Evolutionary conservation across 495 filamentous ascomycete species (phyloP).

Genomic region (Parathielavia appendiculata): DNA sequence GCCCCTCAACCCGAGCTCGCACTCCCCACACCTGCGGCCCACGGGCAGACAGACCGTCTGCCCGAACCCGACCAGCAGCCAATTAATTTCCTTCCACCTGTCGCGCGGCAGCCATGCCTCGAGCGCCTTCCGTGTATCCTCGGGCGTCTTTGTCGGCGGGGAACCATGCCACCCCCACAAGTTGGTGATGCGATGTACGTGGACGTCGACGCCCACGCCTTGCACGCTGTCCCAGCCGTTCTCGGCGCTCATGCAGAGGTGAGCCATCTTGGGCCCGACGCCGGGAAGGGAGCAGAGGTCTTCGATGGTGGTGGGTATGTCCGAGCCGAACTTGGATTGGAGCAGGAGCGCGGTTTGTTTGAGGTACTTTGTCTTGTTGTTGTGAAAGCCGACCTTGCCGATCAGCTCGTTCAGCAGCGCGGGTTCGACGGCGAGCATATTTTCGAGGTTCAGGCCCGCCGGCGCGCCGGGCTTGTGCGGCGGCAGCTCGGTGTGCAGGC

Average conservation of each 20-base stretch:
- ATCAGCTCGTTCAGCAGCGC: conserved; percentile 73
- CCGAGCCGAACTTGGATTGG: conserved; percentile 59
- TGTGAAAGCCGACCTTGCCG: conserved; percentile 84
- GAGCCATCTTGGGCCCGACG: conserved; percentile 97
- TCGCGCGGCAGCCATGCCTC: conserved; percentile 82
- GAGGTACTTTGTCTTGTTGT: conserved; percentile 87
- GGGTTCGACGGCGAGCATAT: conserved; percentile 69
- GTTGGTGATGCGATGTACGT: conserved; percentile 86
- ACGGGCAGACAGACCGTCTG: conserved; percentile 82
- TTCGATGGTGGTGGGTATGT: conserved; percentile 79
- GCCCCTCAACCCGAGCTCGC: conserved; percentile 64
- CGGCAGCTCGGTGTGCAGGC: conserved; percentile 69
- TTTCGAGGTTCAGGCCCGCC: conserved; percentile 63
- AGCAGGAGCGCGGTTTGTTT: conserved; percentile 71
- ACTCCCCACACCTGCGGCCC: conserved; percentile 74
- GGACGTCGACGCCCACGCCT: conserved; percentile 64
- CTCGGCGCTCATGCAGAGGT: conserved; percentile 68
- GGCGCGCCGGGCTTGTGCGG: conserved; percentile 34
- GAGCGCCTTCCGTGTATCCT: conserved; percentile 74
- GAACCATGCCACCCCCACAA: conserved; percentile 79
- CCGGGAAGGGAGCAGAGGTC: conserved; percentile 79
- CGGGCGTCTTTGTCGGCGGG: conserved; percentile 66
- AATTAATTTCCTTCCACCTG: conserved; percentile 92
- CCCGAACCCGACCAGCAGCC: conserved; percentile 83
- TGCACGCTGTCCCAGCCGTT: conserved; percentile 53